A percentile compares a stretch with the other conserved stretches of the same genome.
phyloP scores from a whole-genome alignment of 305 asterid species.

The Fraxinus dipetala region DNA sequence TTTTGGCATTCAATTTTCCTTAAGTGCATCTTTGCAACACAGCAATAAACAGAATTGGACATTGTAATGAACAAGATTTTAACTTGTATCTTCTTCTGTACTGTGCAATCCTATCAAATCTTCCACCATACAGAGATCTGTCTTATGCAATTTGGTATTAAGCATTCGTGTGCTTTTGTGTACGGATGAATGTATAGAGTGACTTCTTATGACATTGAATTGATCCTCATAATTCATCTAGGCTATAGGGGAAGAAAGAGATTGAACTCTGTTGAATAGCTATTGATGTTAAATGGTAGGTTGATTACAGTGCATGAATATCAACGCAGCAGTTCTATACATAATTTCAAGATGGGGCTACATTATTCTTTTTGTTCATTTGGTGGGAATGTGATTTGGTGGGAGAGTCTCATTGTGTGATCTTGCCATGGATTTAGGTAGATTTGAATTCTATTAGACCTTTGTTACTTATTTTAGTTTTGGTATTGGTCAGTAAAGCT shows the following conservation, averaged over 20 bases:
- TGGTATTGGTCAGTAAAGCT: background rate
- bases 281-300: background rate
- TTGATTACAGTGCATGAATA: background rate
- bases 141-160: background rate
- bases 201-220: background rate
- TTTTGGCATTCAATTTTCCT: background rate
- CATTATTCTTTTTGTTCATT: background rate
- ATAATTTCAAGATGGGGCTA: background rate
- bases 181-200: background rate
- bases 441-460: background rate
- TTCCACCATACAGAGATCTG: background rate
- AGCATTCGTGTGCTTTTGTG: background rate
- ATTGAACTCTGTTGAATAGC: background rate
- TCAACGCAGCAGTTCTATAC: background rate
- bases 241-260: background rate
- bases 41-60: background rate
- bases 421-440: background rate
- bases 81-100: background rate
- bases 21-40: background rate
- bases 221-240: background rate
- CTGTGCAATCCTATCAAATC: background rate
- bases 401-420: background rate
- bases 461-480: background rate
- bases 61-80: background rate
- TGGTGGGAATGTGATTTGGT: background rate